These are phyloP conservation scores for Eucalyptus fibrosa DNA, from an alignment of 345 rosid species.

Conservation along the genomic window DNA sequence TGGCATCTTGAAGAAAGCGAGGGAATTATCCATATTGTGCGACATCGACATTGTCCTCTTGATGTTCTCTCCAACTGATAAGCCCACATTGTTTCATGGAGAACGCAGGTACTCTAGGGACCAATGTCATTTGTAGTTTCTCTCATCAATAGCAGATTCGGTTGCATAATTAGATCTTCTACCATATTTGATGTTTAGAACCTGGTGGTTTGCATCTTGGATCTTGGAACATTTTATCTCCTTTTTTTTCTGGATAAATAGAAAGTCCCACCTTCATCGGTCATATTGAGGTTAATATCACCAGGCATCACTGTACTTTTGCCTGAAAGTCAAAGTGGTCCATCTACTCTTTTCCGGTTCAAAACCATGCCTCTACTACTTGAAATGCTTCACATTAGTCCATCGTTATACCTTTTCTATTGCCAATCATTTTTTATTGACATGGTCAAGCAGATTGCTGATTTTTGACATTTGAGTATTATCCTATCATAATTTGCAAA, in stretches of 20 bases:
- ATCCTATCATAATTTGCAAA: background rate
- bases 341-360: background rate
- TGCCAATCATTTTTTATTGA: background rate
- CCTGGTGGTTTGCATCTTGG: background rate
- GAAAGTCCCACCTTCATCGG: background rate
- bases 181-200: background rate
- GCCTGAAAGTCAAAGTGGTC: background rate
- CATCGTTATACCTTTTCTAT: background rate
- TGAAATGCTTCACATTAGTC: background rate
- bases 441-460: background rate
- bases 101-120: constrained; percentile 39
- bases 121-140: background rate
- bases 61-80: constrained; percentile 83
- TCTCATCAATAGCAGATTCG: background rate
- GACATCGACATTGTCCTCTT: constrained; percentile 76
- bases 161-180: background rate
- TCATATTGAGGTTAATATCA: background rate
- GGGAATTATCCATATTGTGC: constrained; percentile 77
- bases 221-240: background rate
- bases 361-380: background rate
- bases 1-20: constrained; percentile 90
- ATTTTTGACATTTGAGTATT: background rate
- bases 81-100: constrained; percentile 62
- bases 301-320: background rate
- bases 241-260: background rate